Percentiles rank a stretch among this genome's conserved stretches.
phyloP scores from a whole-genome alignment of 805 yeast genomes.

The Zygosaccharomyces gambellarensis region DNA sequence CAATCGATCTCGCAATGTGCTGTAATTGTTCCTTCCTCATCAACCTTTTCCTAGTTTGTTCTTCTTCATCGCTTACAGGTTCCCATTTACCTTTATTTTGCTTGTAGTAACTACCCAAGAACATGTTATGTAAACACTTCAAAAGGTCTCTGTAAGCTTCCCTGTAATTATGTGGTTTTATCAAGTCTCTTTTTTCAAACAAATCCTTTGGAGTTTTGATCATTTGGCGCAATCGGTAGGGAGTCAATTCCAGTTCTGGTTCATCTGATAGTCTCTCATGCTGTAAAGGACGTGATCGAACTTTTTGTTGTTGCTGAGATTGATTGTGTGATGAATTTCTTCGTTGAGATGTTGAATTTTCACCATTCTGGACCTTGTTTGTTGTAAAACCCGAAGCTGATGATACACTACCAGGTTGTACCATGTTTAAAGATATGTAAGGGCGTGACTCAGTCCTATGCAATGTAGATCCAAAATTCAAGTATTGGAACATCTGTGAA shows the following conservation, averaged over 20 bases:
- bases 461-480: constrained; percentile 8
- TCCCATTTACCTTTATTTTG: background rate
- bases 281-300: background rate
- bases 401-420: constrained; percentile 2
- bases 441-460: constrained; percentile 20
- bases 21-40: constrained; percentile 24
- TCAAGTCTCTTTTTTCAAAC: constrained; percentile 14
- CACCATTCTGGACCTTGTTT: background rate
- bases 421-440: constrained; percentile 21
- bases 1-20: constrained; percentile 40
- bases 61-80: constrained; percentile 2
- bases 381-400: background rate
- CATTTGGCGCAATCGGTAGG: constrained; percentile 19
- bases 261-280: background rate
- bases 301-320: background rate
- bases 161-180: constrained; percentile 26
- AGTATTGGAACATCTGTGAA: constrained; percentile 10
- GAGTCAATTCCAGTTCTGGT: constrained; percentile 13
- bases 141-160: constrained; percentile 19
- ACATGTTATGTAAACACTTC: constrained; percentile 14
- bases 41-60: background rate
- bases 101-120: constrained; percentile 9
- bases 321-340: background rate
- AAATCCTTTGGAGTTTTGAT: constrained; percentile 25
- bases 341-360: background rate